Percentiles rank a stretch among this genome's conserved stretches.
phyloP scores from a whole-genome alignment of 2,329 filamentous ascomycete genomes.

The Xylogone sp. region DNA sequence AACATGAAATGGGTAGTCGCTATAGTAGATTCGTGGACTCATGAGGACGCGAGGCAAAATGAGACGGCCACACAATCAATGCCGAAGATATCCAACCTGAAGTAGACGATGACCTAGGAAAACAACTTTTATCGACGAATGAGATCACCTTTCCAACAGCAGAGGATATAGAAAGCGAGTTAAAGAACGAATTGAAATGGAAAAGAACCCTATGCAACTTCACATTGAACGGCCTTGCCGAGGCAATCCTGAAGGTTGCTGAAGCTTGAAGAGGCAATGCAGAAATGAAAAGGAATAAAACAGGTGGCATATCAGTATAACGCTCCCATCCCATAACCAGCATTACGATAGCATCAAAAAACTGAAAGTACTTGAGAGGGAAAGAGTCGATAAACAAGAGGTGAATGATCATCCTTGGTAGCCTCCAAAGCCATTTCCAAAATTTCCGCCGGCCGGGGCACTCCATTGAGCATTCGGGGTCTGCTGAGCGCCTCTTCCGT shows the following conservation, averaged over 20 bases:
- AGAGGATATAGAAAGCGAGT: constrained; percentile 22
- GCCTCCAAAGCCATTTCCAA: constrained; percentile 57
- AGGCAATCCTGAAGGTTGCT: constrained; percentile 10
- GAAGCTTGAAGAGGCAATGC: constrained; percentile 17
- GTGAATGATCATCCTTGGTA: constrained; percentile 51
- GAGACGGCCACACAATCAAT: constrained; percentile 21
- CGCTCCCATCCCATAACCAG: constrained; percentile 5
- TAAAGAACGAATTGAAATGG: constrained; percentile 26
- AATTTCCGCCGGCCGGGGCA: constrained; percentile 56
- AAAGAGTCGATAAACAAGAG: constrained; percentile 4
- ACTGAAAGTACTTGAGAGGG: constrained; percentile 11
- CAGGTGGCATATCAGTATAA: constrained; percentile 21
- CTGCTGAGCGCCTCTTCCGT: constrained; percentile 66
- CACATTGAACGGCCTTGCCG: constrained; percentile 23
- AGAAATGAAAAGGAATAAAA: constrained; percentile 18
- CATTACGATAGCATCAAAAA: constrained; percentile 6
- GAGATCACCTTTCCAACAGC: constrained; percentile 26
- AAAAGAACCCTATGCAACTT: constrained; percentile 24
- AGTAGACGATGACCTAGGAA: constrained; percentile 23
- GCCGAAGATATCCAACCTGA: constrained; percentile 22
- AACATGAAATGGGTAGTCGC: constrained; percentile 30
- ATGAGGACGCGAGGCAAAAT: constrained; percentile 25
- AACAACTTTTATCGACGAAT: constrained; percentile 27
- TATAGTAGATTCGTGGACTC: constrained; percentile 34
- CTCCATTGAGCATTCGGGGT: constrained; percentile 32